phyloP scores from a whole-genome alignment of 108 stramenopile species.

The Stephanodiscus triporus region DNA sequence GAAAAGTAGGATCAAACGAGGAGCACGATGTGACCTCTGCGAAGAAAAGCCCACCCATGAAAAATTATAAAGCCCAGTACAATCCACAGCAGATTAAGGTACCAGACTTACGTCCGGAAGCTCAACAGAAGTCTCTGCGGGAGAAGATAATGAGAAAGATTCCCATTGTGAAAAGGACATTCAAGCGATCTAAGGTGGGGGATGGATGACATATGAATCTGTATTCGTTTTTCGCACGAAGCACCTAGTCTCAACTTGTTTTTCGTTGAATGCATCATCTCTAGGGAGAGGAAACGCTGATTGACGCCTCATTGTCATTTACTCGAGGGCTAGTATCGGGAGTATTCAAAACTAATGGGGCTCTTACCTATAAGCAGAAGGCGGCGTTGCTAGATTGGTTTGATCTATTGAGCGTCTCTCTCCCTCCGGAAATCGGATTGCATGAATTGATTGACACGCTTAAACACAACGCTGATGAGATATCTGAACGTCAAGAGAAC shows the following conservation, averaged over 20 bases:
- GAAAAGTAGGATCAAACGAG: neutral
- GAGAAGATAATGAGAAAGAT: constrained; percentile 30
- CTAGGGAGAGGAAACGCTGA: constrained; percentile 28
- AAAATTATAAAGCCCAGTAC: constrained; percentile 32
- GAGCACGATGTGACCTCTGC: neutral
- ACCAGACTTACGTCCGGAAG: constrained; percentile 35
- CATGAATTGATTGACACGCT: constrained; percentile 44
- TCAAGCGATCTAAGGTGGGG: constrained; percentile 21
- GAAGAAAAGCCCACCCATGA: constrained; percentile 23
- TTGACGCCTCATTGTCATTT: constrained; percentile 42
- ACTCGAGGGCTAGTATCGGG: constrained; percentile 36
- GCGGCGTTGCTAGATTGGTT: constrained; percentile 41
- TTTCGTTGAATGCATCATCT: neutral
- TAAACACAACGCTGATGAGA: constrained; percentile 23
- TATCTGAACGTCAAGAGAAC: constrained; percentile 19
- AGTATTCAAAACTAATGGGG: constrained; percentile 25
- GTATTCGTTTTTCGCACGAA: neutral
- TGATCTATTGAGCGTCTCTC: constrained; percentile 37
- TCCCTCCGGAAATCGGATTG: constrained; percentile 44
- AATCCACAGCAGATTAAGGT: constrained; percentile 3
- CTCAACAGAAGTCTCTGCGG: constrained; percentile 23
- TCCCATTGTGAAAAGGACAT: constrained; percentile 33
- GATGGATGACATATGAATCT: neutral
- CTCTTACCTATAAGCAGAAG: constrained; percentile 39
- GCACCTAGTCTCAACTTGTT: neutral